Evolutionary conservation across 78 protist species (phyloP), one percentile per base, ranked within the genome.

Genomic region (Dictyostelium capitatum): DNA sequence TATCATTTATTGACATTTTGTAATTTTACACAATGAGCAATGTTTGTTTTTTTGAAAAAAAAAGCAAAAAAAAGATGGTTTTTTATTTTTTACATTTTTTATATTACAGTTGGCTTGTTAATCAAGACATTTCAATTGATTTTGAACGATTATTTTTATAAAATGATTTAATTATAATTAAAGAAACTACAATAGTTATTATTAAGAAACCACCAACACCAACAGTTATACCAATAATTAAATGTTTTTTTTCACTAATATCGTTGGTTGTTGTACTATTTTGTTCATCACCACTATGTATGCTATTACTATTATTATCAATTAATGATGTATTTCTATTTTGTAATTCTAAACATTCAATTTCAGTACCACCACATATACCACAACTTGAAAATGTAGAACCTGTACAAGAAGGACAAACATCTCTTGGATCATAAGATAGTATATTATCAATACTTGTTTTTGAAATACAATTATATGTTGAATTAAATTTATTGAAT

Each of bases 331-430:
- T 37, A 37, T 37, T 37, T 37, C 2, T 37, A 37, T 37, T 37
- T 37, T 37, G 43, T 37, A 37, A 37, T 37, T 1, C n/a, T 32
- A 17, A 12, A 67, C 75, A 67, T 62, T 62, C 43, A 67, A 11
- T 30, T 67, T 67, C 48, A 17, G 15, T 2, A 67, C 93, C 93
- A 32, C 83, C 83, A 65, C 93, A 87, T 28, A 87, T n/a, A 12
- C 84, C 83, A 51, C 93, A 85, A 14, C 3, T 23, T 28, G 64
- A 72, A 30, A 75, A 75, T n/a, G 5, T 12, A 3, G 48, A 8
- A 62, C 28, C 14, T 4, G 32, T 30, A 56, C 83, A 79, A 54
- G 9, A 1, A 14, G 30, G 30, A 6, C 83, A 79, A 23, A 30
- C 19, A 20, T 46, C 54, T 46, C 54, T 37, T 37, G 56, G 51